Conservation (phyloP, 2,329 filamentous ascomycete species). For the Exophiala viscosa region DNA sequence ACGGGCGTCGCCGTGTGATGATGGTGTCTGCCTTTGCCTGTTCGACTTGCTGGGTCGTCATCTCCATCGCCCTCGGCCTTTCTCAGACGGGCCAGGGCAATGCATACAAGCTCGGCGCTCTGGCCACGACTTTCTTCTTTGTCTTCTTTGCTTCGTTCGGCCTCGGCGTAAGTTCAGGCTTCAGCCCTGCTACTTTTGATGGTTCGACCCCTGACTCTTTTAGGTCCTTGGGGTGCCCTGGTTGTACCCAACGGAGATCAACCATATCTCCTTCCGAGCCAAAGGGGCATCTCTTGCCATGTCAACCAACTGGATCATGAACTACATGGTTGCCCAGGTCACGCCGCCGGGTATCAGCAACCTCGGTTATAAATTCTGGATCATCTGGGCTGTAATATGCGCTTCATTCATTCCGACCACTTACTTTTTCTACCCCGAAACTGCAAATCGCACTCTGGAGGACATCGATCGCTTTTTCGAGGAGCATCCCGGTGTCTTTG, state of each 20-base stretch:
- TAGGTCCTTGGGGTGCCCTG: slow-evolving; percentile 40
- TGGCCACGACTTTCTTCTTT: slow-evolving; percentile 47
- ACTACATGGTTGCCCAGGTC: slow-evolving; percentile 33
- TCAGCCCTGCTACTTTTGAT: no score
- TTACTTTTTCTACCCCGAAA: slow-evolving; percentile 35
- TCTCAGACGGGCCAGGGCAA: slow-evolving; percentile 40
- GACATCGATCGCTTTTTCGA: slow-evolving; percentile 35
- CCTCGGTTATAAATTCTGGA: slow-evolving; percentile 33
- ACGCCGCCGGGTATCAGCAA: slow-evolving; percentile 34
- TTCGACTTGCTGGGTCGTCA: slow-evolving; percentile 48
- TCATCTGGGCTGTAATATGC: slow-evolving; percentile 32
- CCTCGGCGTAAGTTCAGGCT: no score
- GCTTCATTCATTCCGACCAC: slow-evolving; percentile 31
- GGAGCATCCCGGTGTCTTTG: slow-evolving; percentile 21
- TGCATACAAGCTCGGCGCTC: slow-evolving; percentile 45
- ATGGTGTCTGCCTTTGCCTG: slow-evolving; percentile 48
- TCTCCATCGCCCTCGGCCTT: slow-evolving; percentile 43
- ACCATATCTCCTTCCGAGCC: slow-evolving; percentile 35
- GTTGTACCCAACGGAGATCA: slow-evolving; percentile 37
- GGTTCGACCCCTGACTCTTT: no score
- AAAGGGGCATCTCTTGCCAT: slow-evolving; percentile 34
- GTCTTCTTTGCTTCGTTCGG: slow-evolving; percentile 40
- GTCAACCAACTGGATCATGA: slow-evolving; percentile 32
- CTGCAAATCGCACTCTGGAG: slow-evolving; percentile 32
- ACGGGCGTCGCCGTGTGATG: slow-evolving; percentile 48